Evolutionary conservation across 441 rosid species (phyloP), one percentile per base, ranked within the genome.

Genomic region (Bocquillonia castaneifolia): DNA sequence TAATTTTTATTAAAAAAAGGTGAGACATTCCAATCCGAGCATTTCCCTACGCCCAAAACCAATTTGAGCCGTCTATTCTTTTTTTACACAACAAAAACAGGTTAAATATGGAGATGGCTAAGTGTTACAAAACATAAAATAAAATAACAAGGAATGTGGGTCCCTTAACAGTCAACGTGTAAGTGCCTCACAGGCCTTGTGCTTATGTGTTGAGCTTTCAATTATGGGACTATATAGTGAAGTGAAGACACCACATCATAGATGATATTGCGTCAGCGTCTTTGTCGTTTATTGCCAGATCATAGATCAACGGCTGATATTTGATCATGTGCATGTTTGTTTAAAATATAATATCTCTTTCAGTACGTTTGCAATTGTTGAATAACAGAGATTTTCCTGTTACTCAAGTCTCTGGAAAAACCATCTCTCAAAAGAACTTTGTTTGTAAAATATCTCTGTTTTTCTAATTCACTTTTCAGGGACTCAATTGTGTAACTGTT

Each of bases 1-100:
- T n/a, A n/a, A n/a, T n/a, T n/a, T n/a, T n/a, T n/a, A n/a, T n/a
- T n/a, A n/a, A n/a, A n/a, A n/a, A n/a, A n/a, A n/a, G n/a, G n/a
- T n/a, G n/a, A n/a, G n/a, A n/a, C n/a, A n/a, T n/a, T n/a, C 40
- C 7, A 37, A 37, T 37, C 40, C 40, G 10, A 37, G 10, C 6
- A 37, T 32, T 48, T 2, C 15, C 6, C 6, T 28, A n/a, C 26
- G 36, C 9, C 10, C 40, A 14, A 6, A 25, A 18, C 63, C 42
- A 10, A 23, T 23, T 42, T 29, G 20, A 67, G 53, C 70, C 63
- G 70, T 67, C 54, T 31, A 42, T 28, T 67, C 13, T 55, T 2
- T 12, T 10, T 14, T 2, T 10, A n/a, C n/a, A n/a, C n/a, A n/a
- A n/a, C n/a, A n/a, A n/a, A n/a, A n/a, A n/a, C n/a, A n/a, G n/a